Evolutionary conservation across 2,329 filamentous ascomycete species (phyloP).

Genomic region (Xylaria hypoxylon): DNA sequence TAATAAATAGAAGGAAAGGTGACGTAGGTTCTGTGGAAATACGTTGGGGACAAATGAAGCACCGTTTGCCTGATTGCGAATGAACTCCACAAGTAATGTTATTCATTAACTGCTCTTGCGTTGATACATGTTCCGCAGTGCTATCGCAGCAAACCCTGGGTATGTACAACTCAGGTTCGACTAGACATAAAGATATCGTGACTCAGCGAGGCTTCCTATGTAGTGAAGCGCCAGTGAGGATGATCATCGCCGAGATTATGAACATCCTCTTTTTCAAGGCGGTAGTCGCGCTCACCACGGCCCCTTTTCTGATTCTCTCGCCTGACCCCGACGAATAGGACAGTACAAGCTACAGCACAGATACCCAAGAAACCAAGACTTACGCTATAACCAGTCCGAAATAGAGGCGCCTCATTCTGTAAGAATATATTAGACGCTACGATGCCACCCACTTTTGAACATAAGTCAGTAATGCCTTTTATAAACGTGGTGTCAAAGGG

Average conservation of each 20-base stretch:
- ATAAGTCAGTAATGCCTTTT: neutral
- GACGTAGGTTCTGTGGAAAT: too few species aligned
- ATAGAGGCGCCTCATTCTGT: conserved; percentile 59
- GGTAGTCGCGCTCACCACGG: conserved; percentile 49
- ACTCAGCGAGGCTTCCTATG: neutral
- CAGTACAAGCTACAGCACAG: conserved; percentile 51
- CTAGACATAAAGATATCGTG: neutral
- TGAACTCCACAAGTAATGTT: too few species aligned
- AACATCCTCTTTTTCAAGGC: conserved; percentile 48
- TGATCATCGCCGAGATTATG: conserved; percentile 55
- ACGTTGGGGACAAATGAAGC: too few species aligned
- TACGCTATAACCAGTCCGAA: conserved; percentile 62
- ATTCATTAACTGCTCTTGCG: too few species aligned
- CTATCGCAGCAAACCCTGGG: too few species aligned
- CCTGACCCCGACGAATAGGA: conserved; percentile 48
- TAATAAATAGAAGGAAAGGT: too few species aligned
- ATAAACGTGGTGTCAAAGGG: neutral
- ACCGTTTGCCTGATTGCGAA: too few species aligned
- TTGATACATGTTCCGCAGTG: too few species aligned
- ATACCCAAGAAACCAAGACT: conserved; percentile 61
- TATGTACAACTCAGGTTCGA: neutral
- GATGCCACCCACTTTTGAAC: conserved; percentile 55
- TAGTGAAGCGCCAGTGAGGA: conserved; percentile 52
- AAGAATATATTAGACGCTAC: conserved; percentile 65
- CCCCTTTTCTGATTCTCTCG: conserved; percentile 53